Evolutionary conservation across 768 basidiomycete species (phyloP).

Genomic region (Agrocybe praecox): DNA sequence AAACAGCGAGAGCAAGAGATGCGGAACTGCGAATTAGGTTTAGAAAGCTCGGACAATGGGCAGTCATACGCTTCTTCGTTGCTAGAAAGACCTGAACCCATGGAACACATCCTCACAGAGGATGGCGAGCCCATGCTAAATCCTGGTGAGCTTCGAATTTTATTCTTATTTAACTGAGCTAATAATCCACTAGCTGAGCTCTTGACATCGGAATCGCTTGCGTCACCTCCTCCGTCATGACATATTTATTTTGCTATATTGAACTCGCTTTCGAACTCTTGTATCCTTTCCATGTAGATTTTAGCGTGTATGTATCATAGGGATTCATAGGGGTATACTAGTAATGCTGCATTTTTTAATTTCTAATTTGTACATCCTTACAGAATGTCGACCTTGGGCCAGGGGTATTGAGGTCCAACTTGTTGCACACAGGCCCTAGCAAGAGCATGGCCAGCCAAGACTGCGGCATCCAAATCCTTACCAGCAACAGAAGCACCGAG

Average conservation of each 20-base stretch:
- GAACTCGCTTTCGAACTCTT: conserved; percentile 33
- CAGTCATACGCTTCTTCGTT: conserved; percentile 30
- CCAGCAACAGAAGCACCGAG: conserved; percentile 82
- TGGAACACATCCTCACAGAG: conserved; percentile 61
- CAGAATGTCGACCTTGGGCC: conserved; percentile 50
- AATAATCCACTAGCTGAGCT: conserved; percentile 46
- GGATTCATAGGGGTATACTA: neutral
- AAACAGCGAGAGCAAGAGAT: conserved; percentile 13
- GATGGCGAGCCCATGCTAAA: conserved; percentile 71
- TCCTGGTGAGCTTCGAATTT: conserved; percentile 53
- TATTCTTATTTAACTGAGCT: conserved; percentile 6
- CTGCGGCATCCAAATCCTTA: conserved; percentile 73
- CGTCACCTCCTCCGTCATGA: conserved; percentile 67
- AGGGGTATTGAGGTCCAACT: conserved; percentile 56
- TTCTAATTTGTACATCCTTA: conserved; percentile 14
- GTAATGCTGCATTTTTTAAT: conserved; percentile 3
- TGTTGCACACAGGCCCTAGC: conserved; percentile 85
- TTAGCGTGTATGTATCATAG: conserved; percentile 26
- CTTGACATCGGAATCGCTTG: conserved; percentile 68
- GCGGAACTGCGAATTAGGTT: conserved; percentile 1
- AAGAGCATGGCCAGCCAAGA: conserved; percentile 86
- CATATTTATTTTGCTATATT: conserved; percentile 13
- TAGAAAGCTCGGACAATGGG: conserved; percentile 7
- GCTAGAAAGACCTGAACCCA: conserved; percentile 40
- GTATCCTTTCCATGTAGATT: conserved; percentile 41